Evolutionary conservation across 306 rosid genomes (phyloP).

Genomic region (Acacia acuminata): DNA sequence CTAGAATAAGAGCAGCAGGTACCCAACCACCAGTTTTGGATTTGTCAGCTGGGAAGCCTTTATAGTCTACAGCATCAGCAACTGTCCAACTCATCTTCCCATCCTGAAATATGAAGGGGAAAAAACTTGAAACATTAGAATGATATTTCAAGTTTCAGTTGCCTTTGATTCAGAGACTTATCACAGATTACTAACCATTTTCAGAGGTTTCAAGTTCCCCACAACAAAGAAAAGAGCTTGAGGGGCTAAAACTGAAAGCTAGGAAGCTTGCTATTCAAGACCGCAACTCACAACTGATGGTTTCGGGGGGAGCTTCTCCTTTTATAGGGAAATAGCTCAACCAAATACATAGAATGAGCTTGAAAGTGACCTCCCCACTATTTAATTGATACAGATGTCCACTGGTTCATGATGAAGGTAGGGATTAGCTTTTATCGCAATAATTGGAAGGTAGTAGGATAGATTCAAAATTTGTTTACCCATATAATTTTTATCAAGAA

Average conservation of each 20-base stretch:
- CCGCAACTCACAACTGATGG: slow-evolving; percentile 34
- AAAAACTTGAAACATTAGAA: neutral
- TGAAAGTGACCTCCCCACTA: slow-evolving; percentile 42
- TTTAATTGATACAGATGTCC: slow-evolving; percentile 37
- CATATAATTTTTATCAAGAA: slow-evolving; percentile 24
- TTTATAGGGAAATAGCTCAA: slow-evolving; percentile 59
- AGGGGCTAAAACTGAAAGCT: slow-evolving; percentile 7
- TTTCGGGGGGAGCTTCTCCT: slow-evolving; percentile 42
- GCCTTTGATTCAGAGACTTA: slow-evolving; percentile 22
- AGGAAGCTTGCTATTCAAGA: slow-evolving; percentile 21
- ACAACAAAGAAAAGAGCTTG: slow-evolving; percentile 13
- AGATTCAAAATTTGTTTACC: slow-evolving; percentile 30
- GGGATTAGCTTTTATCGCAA: slow-evolving; percentile 51
- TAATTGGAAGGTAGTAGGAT: slow-evolving; percentile 47
- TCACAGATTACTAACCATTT: slow-evolving; percentile 43
- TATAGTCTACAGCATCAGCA: slow-evolving; percentile 78
- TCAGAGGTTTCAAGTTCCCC: slow-evolving; percentile 9
- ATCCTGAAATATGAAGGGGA: slow-evolving; percentile 47
- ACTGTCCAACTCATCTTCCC: slow-evolving; percentile 66
- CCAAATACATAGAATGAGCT: slow-evolving; percentile 10
- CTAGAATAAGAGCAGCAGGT: slow-evolving; percentile 75
- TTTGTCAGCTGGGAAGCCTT: slow-evolving; percentile 75
- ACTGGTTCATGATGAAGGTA: slow-evolving; percentile 32
- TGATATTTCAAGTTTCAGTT: slow-evolving; percentile 18
- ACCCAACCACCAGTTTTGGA: slow-evolving; percentile 92